A percentile compares a stretch with the other conserved stretches of the same genome.
phyloP scores from a whole-genome alignment of 345 rosid genomes.

The Gossypium sturtianum region DNA sequence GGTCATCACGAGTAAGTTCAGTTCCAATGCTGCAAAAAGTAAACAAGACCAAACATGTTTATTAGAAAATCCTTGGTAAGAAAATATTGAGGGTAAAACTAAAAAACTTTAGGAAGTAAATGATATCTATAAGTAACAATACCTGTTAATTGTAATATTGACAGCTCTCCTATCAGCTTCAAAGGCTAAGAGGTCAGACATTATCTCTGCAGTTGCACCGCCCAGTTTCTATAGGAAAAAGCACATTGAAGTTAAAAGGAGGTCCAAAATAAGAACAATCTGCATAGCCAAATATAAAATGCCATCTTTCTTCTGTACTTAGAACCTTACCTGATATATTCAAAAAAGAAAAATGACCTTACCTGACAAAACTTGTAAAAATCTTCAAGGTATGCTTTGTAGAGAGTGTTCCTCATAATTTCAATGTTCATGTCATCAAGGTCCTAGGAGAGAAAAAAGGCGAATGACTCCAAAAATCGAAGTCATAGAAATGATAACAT shows the following conservation, averaged over 20 bases:
- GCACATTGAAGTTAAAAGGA: background rate
- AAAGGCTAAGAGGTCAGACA: conserved; percentile 96
- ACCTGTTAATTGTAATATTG: conserved; percentile 94
- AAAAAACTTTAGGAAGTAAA: background rate
- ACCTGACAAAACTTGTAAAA: conserved; percentile 97
- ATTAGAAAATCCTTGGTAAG: background rate
- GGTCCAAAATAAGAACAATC: background rate
- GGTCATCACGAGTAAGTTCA: conserved; percentile 97
- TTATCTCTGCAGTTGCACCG: conserved; percentile 93
- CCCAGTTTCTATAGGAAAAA: conserved; percentile 69
- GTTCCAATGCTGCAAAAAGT: conserved; percentile 76
- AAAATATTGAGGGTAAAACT: background rate
- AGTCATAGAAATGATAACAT: background rate
- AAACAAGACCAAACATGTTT: conserved; percentile 4
- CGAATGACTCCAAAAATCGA: background rate
- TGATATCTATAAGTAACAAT: background rate
- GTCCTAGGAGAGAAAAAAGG: conserved; percentile 40
- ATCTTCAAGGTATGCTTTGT: conserved; percentile 96
- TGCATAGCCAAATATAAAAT: background rate
- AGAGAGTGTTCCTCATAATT: conserved; percentile 92
- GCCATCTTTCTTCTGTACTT: conserved; percentile 6
- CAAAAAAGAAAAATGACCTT: background rate
- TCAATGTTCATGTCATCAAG: conserved; percentile 98
- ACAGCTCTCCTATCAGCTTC: conserved; percentile 99
- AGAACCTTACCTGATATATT: conserved; percentile 44